phyloP scores from a whole-genome alignment of 2,329 filamentous ascomycete species.

The Neurospora crassa region DNA sequence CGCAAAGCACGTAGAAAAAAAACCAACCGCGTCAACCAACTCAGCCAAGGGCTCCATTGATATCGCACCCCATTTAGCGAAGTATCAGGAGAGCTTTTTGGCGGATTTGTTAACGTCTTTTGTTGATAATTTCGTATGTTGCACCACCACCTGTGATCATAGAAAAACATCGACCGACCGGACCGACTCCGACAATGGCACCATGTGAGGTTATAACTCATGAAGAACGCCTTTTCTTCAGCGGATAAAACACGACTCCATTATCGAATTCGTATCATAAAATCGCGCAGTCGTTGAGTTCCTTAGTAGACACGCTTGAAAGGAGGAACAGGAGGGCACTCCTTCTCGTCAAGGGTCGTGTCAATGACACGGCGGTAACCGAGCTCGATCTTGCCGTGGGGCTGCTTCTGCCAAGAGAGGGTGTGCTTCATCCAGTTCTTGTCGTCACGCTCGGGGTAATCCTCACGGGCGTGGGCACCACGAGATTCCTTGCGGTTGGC shows the following conservation, averaged over 20 bases:
- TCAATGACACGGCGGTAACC: constrained; percentile 75
- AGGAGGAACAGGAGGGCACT: constrained; percentile 92
- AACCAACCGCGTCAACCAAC: background rate
- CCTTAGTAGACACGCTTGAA: constrained; percentile 88
- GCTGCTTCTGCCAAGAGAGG: constrained; percentile 86
- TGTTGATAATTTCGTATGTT: background rate
- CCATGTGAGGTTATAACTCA: background rate
- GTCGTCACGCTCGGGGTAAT: constrained; percentile 92
- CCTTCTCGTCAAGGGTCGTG: constrained; percentile 82
- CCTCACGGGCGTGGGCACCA: constrained; percentile 93
- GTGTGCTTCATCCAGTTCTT: constrained; percentile 99
- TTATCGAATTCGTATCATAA: background rate
- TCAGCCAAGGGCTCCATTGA: background rate
- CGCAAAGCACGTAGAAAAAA: background rate
- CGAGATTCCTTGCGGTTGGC: constrained; percentile 95
- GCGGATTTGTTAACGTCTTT: background rate
- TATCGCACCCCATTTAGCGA: background rate
- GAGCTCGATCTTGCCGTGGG: constrained; percentile 79
- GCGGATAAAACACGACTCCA: background rate
- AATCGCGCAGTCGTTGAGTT: background rate
- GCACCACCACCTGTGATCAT: background rate
- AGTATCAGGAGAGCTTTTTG: background rate
- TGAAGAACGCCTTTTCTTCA: background rate
- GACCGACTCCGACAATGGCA: background rate
- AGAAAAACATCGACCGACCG: background rate